Evolutionary conservation across 306 rosid genomes (phyloP).

Genomic region (Gastrolobium villosum): DNA sequence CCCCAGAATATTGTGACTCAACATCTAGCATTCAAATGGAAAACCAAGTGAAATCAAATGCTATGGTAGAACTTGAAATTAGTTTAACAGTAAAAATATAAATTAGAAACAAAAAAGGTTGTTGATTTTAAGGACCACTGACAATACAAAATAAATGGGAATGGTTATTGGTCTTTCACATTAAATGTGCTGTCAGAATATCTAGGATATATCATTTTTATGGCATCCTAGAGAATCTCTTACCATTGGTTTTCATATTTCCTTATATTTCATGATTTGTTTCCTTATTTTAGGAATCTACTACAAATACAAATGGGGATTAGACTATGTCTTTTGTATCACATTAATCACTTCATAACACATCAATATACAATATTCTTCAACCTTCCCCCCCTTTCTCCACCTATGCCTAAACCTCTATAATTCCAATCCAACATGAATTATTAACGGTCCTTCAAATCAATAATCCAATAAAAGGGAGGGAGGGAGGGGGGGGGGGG

Average conservation of each 20-base stretch:
- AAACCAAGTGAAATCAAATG: slow-evolving; percentile 44
- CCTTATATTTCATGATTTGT: too few species aligned
- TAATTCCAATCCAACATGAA: background rate
- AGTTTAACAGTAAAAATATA: slow-evolving; percentile 16
- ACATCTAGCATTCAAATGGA: slow-evolving; percentile 75
- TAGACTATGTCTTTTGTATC: too few species aligned
- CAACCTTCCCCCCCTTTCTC: too few species aligned
- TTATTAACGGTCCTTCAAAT: background rate
- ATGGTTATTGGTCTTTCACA: background rate
- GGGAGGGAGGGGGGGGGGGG: too few species aligned
- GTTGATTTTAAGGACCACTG: background rate
- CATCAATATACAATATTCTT: too few species aligned
- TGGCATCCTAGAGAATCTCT: too few species aligned
- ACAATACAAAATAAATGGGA: slow-evolving; percentile 27
- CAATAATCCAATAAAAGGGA: slow-evolving; percentile 8
- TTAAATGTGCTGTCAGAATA: background rate
- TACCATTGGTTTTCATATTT: too few species aligned
- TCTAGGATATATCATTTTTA: too few species aligned
- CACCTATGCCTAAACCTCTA: too few species aligned
- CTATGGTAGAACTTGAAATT: slow-evolving; percentile 7
- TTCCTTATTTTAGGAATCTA: too few species aligned
- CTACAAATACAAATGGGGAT: too few species aligned
- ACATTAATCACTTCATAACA: too few species aligned
- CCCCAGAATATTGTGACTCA: slow-evolving; percentile 92
- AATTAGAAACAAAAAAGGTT: background rate